Base-by-base conservation (phyloP, 257 asterid species). In the Mentha longifolia region DNA sequence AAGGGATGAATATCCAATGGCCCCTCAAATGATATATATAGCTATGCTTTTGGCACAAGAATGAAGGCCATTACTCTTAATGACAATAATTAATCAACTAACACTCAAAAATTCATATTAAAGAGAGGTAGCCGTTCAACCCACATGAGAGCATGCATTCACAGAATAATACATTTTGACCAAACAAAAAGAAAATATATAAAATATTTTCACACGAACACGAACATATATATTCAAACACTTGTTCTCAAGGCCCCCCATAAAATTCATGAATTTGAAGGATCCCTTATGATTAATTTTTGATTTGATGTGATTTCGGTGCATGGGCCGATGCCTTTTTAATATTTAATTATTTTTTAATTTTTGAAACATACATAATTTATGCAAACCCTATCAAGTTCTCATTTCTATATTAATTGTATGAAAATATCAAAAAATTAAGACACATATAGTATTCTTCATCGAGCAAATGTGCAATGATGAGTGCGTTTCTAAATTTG, bases 61-160 rank as follows among this genome's bases (percentile, higher is more conserved):
- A 49, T 43, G 51, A 2, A 22, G 56, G 30, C 68, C 52, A 74
- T 63, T 39, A 47, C 12, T 51, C 25, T 66, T 66, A 72, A 72
- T 72, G 31, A 74, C 59, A 45, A 17, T 57, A 16, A 7, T 51
- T 16, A 51, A 51, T 51, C 19, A 67, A 58, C 57, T 56, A 68
- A 56, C 20, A 74, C 61, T 28, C 50, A 71, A 59, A 12, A 54
- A 16, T 68, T 74, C 3, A 65, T 43, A 39, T 30, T 72, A 73
- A 80, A 77, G 85, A 74, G 76, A 60, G 82, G 85, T 61, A 57
- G 80, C 79, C 79, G 78, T 80, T 74, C 73, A 73, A 65, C 47
- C 78, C 80, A 79, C 80, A 66, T 65, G 83, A 63, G 52, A n/a
- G 74, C 75, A 65, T 74, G 68, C 67, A 55, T 51, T 54, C 64